These are phyloP conservation scores for Chaetothyriales sp. DNA, from an alignment of 2,329 filamentous ascomycete species.

Conservation along the genomic window DNA sequence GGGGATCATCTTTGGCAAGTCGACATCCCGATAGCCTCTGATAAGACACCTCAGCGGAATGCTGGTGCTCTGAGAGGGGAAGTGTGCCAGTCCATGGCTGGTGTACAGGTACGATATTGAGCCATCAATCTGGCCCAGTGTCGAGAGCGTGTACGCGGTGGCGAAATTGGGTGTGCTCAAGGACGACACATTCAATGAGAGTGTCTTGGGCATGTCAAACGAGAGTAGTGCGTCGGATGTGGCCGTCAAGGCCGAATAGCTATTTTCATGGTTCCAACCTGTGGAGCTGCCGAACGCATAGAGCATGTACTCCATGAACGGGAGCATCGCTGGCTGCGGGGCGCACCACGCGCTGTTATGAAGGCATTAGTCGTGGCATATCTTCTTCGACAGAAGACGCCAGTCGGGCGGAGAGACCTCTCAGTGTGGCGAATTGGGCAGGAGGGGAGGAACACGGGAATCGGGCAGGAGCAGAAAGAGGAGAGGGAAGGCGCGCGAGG, in stretches of 20 bases:
- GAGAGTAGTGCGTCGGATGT: constrained; percentile 76
- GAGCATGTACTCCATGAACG: constrained; percentile 96
- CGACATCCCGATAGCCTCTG: constrained; percentile 53
- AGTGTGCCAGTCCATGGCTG: constrained; percentile 58
- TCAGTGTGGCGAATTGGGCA: background rate
- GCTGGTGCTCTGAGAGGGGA: constrained; percentile 54
- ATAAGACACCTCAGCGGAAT: constrained; percentile 68
- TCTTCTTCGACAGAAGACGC: background rate
- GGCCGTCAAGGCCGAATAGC: constrained; percentile 72
- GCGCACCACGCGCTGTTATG: constrained; percentile 11
- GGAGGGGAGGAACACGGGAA: background rate
- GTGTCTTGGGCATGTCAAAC: constrained; percentile 70
- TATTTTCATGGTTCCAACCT: constrained; percentile 83
- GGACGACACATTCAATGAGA: constrained; percentile 78
- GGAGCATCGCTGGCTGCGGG: constrained; percentile 51
- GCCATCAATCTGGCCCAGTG: constrained; percentile 81
- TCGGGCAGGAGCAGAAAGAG: background rate
- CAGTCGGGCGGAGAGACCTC: background rate
- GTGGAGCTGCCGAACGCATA: constrained; percentile 76
- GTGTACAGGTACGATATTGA: constrained; percentile 96
- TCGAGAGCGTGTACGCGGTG: constrained; percentile 83
- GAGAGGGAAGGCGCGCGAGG: background rate
- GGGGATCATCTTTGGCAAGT: constrained; percentile 27
- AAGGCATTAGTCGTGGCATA: background rate
- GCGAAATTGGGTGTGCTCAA: constrained; percentile 87